Base-by-base conservation (phyloP, 2,329 filamentous ascomycete genomes). In the Ophiostoma quercus region DNA sequence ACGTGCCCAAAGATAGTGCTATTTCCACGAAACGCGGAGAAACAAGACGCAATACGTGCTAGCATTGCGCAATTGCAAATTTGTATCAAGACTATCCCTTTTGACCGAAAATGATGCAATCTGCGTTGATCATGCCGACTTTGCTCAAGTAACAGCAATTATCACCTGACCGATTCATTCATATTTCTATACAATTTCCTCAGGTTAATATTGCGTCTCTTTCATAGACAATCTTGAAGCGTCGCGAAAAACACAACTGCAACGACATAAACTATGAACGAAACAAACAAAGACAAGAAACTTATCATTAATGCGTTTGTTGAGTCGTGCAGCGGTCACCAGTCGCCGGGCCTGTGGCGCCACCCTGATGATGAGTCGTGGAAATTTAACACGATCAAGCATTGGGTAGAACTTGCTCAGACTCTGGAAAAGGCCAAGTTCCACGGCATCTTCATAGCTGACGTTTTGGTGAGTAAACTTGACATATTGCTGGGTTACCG, bases 331-430 rank as follows among this genome's bases (percentile, higher is more conserved):
- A 79, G 77, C 67, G 82, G 81, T 2, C 83, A 84, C 69, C 82
- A 84, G 72, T 82, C 81, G 1, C 82, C 82, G 5, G 79, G 80
- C 1, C 74, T 82, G 25, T 83, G 88, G 88, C 81, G 84, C 47
- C 88, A 91, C 74, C 89, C 88, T 1, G 80, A 86, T 19, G 88
- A 91, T 73, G 79, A 85, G 73, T 90, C 88, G 1, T 82, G 83
- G 73, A 78, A 84, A 22, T 91, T 90, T 77, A 87, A 87, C 72
- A 81, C 84, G 34, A 79, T 88, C 43, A 8, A 16, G 1, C 57
- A 70, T 60, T 70, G 69, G 69, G 63, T 66, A 1, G 25, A 66
- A 1, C 60, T 70, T 22, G 69, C 69, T 7, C 51, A 68, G 34
- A 43, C 63, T 0, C n/a, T 68, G 14, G 69, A 70, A 9, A 32